Evolutionary conservation across 2,329 filamentous ascomycete genomes (phyloP), one percentile per base, ranked within the genome.

Genomic region (Claviceps sp.): DNA sequence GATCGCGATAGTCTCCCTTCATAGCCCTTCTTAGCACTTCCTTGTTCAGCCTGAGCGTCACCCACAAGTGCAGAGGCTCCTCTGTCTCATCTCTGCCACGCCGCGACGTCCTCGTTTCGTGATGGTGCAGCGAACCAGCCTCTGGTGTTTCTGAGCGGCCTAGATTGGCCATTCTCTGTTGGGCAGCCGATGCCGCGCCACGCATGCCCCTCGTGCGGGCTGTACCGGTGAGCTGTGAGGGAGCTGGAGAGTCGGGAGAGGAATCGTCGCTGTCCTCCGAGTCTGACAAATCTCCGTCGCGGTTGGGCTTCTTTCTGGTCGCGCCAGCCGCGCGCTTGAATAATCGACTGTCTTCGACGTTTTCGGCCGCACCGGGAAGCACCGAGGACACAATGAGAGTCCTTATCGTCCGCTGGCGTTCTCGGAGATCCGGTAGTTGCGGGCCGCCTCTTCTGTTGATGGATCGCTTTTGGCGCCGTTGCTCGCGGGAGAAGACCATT

Each of bases 241-340:
- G 77, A 2, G 85, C 86, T 2, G 89, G 89, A n/a, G 90, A 95
- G 54, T 94, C 90, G 17, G 85, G 81, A 1, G 77, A 81, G 0
- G 88, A 95, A 53, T 94, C 88, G 52, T 96, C 91, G 63, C 88
- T 95, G 29, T 95, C 89, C 47, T 91, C 88, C 1, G 93, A 91
- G 51, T 96, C 91, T 0, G 88, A 94, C 6, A 82, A 62, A 52
- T 93, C 87, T 53, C 87, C 86, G 56, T 84, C 79, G 29, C 69
- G 64, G 20, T 59, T 55, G 47, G 72, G 66, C 51, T 83, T 76
- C 62, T 82, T 79, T 48, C 77, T 75, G 55, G 76, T 72, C 34
- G 78, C 63, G 46, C 76, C 83, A 36, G 80, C 78, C 20, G 83
- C 77, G 50, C 85, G 80, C 70, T 95, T 95, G 72, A 86, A 95